These are phyloP conservation scores for Sphaerobolus stellatus DNA, from an alignment of 1,284 basidiomycete genomes.

Conservation along the genomic window DNA sequence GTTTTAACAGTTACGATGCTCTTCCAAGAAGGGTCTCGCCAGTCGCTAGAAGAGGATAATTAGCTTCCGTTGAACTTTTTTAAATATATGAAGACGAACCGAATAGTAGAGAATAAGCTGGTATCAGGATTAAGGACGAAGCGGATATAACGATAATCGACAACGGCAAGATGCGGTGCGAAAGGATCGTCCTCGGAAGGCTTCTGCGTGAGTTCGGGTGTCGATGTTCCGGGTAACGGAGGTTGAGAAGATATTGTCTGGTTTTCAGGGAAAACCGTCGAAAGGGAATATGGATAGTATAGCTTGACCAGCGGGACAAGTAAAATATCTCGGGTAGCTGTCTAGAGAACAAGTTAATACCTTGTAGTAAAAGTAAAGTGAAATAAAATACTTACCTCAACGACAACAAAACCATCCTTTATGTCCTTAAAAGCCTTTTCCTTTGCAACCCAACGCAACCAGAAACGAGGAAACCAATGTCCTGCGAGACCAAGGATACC, in stretches of 20 bases:
- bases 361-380: slow-evolving; percentile 3
- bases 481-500: slow-evolving; percentile 84
- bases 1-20: slow-evolving; percentile 59
- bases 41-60: slow-evolving; percentile 61
- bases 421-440: slow-evolving; percentile 83
- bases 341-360: slow-evolving; percentile 46
- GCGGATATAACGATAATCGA: slow-evolving; percentile 87
- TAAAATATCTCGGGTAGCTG: slow-evolving; percentile 78
- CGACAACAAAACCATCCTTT: slow-evolving; percentile 74
- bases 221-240: slow-evolving; percentile 14
- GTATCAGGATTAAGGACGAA: slow-evolving; percentile 86
- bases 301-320: slow-evolving; percentile 70
- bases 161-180: slow-evolving; percentile 47
- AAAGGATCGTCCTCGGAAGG: slow-evolving; percentile 27
- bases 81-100: slow-evolving; percentile 44
- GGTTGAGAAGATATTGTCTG: slow-evolving; percentile 15
- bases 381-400: slow-evolving; percentile 71
- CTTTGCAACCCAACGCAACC: slow-evolving; percentile 85
- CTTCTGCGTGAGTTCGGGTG: slow-evolving; percentile 4
- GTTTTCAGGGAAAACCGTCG: slow-evolving; percentile 73
- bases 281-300: slow-evolving; percentile 73
- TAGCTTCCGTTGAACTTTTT: neutral
- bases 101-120: slow-evolving; percentile 81
- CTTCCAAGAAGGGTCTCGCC: slow-evolving; percentile 86
- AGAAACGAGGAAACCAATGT: slow-evolving; percentile 90